Percentiles rank a stretch among this genome's conserved stretches.
phyloP scores from a whole-genome alignment of 352 stramenopile species.

The Phytophthora pluvialis region DNA sequence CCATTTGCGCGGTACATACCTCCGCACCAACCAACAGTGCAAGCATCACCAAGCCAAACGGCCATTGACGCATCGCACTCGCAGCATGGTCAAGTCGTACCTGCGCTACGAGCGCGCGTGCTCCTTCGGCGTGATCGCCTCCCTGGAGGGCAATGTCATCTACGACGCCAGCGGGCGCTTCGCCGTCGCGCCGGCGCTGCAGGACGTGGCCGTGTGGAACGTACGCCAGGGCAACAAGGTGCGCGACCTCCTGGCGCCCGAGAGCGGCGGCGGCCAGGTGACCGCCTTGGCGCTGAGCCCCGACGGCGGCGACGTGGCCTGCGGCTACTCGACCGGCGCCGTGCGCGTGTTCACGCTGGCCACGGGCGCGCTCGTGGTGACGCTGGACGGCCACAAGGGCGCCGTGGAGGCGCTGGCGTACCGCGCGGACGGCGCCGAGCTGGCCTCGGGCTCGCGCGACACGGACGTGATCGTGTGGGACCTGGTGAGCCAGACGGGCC shows the following conservation, averaged over 20 bases:
- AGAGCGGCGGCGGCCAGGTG: slow-evolving; percentile 66
- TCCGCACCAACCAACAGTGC: slow-evolving; percentile 19
- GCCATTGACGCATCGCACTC: neutral
- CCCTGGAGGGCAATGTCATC: slow-evolving; percentile 88
- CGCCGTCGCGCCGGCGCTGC: slow-evolving; percentile 87
- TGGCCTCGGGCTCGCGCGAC: slow-evolving; percentile 90
- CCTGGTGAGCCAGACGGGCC: slow-evolving; percentile 88
- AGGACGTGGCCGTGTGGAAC: slow-evolving; percentile 94
- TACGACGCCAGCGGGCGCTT: slow-evolving; percentile 88
- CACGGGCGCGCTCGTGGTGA: slow-evolving; percentile 81
- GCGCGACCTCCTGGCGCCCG: slow-evolving; percentile 57
- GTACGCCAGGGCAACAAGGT: slow-evolving; percentile 88
- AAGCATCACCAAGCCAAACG: neutral
- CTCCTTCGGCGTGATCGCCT: slow-evolving; percentile 92
- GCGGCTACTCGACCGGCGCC: slow-evolving; percentile 85
- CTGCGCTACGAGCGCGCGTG: slow-evolving; percentile 91
- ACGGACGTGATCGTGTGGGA: slow-evolving; percentile 96
- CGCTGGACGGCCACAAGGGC: slow-evolving; percentile 89
- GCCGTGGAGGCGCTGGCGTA: slow-evolving; percentile 83
- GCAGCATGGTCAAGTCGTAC: slow-evolving; percentile 92
- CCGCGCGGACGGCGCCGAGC: slow-evolving; percentile 73
- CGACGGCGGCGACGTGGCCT: slow-evolving; percentile 78
- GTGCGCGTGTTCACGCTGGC: slow-evolving; percentile 83
- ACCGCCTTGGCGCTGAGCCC: slow-evolving; percentile 81
- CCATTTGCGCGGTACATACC: neutral